Evolutionary conservation across 192 early-diverging fungal species (phyloP), one percentile per base, ranked within the genome.

Genomic region (Jimgerdemannia lactiflua): DNA sequence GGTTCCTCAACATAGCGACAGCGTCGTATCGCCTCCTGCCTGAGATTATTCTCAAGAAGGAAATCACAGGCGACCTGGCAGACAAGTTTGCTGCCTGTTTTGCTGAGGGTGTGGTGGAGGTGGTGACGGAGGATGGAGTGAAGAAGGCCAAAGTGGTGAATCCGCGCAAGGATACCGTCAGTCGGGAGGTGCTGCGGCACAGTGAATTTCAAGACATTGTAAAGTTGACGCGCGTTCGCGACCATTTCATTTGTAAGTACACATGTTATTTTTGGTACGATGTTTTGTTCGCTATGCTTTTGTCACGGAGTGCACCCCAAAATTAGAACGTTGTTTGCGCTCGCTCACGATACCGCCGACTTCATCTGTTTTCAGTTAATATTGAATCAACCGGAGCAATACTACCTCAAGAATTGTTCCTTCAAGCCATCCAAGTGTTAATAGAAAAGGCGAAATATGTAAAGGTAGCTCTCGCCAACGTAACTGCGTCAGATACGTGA

Each of bases 181-280:
- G 92, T 76, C 88, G 98, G 29, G 96, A 99, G 79, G 95, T 95
- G 10, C 85, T 99, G 71, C 90, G 96, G 49, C 96, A 99, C 76
- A 85, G 91, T 65, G 95, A 97, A 84, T 98, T 99, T 78, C 88
- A 96, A 75, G 91, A 91, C 79, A 95, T 92, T 79, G 98, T 99
- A 44, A 86, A 89, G 64, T 84, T 99, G 63, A 93, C 92, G 40
- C 89, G 98, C 54, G 89, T 97, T 40, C 94, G 96, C 43, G 96
- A 99, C 78, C 98, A 99, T 81, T 99, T 98, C 79, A 95, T 99
- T 72, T 99, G 94, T 92, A 95, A 94, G 88, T 84, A 41, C 3
- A 71, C 66, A 29, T 1, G 29, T 29, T 40, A 7, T 67, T 70
- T 39, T 42, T 65, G 41, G 29, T 43, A 54, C 43, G 49, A 68